Base-by-base conservation (phyloP, 208 protist species). In the Herpetomonas muscarum region DNA sequence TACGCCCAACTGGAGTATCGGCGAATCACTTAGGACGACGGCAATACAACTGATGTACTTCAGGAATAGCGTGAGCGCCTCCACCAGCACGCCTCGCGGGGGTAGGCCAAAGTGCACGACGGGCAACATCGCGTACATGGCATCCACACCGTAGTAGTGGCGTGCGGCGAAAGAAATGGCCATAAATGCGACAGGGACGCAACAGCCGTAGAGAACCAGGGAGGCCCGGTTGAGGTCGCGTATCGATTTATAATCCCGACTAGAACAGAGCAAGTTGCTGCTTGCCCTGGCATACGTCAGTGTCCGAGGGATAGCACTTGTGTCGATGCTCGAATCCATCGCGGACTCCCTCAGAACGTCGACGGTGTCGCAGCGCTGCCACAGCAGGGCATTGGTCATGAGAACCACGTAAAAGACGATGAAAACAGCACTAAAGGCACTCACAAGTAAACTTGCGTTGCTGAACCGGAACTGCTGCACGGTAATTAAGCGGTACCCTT, bases 381-480 rank as follows among this genome's bases (percentile, higher is more conserved):
- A 70, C 32, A 39, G 7, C 17, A 70, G 53, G 6, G 48, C 48
- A 12, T 45, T 53, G 15, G 45, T 0, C 2, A 70, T 15, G 29
- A 64, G 55, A 5, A 56, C 39, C 7, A 70, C 6, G 42, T 64
- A 49, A 36, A 72, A 36, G 24, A 61, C 44, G n/a, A 65, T 24
- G 1, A 64, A 28, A 9, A 65, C 46, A 9, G 48, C 22, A 3
- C 54, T 52, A 19, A 65, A 56, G 26, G 50, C 51, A 44, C 50
- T 72, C 26, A 65, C 29, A 3, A 51, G 5, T 1, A 72, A 37
- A 21, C 58, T 56, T 15, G 55, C 25, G 53, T 34, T 50, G 42
- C 49, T 63, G n/a, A 42, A 48, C 31, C 64, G 64, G 44, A 52
- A 61, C 56, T 70, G 51, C 21, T 37, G 24, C n/a, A 70, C 56